Evolutionary conservation across 345 rosid species (phyloP).

Genomic region (Euphorbia pulcherrima): DNA sequence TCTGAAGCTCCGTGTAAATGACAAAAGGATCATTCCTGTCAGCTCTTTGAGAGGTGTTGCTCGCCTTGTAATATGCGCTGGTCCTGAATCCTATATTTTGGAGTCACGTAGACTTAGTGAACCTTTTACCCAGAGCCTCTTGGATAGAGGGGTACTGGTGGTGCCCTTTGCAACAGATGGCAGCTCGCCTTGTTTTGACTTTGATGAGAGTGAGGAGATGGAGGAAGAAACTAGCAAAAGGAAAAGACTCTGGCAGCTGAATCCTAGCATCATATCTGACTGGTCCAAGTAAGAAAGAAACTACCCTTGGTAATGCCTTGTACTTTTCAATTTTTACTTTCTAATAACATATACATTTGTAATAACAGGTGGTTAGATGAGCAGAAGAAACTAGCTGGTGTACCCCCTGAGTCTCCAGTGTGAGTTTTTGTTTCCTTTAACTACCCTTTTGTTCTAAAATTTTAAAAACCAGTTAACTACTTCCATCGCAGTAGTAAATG

Average conservation of each 20-base stretch:
- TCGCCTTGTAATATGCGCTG: constrained; percentile 86
- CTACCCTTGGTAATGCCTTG: constrained; percentile 2
- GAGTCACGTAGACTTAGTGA: constrained; percentile 74
- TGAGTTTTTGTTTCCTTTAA: constrained; percentile 31
- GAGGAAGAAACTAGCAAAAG: constrained; percentile 47
- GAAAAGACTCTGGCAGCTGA: constrained; percentile 81
- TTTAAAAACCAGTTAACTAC: neutral
- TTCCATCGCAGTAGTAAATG: neutral
- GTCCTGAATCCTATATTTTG: constrained; percentile 55
- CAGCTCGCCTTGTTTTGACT: constrained; percentile 51
- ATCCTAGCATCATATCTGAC: constrained; percentile 54
- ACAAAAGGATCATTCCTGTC: constrained; percentile 55
- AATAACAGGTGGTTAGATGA: constrained; percentile 71
- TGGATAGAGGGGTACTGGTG: constrained; percentile 87
- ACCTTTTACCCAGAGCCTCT: constrained; percentile 65
- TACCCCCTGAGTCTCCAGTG: constrained; percentile 87
- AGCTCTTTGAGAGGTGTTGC: constrained; percentile 66
- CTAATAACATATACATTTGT: constrained; percentile 6
- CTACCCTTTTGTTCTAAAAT: constrained; percentile 5
- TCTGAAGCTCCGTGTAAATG: constrained; percentile 74
- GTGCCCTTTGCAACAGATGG: constrained; percentile 80
- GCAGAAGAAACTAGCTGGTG: constrained; percentile 78
- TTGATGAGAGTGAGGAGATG: constrained; percentile 58
- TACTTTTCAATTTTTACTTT: constrained; percentile 1
- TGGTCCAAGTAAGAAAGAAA: constrained; percentile 82